These are phyloP conservation scores for Laetiporus sulphureus DNA, from an alignment of 1,284 basidiomycete genomes.

Conservation along the genomic window DNA sequence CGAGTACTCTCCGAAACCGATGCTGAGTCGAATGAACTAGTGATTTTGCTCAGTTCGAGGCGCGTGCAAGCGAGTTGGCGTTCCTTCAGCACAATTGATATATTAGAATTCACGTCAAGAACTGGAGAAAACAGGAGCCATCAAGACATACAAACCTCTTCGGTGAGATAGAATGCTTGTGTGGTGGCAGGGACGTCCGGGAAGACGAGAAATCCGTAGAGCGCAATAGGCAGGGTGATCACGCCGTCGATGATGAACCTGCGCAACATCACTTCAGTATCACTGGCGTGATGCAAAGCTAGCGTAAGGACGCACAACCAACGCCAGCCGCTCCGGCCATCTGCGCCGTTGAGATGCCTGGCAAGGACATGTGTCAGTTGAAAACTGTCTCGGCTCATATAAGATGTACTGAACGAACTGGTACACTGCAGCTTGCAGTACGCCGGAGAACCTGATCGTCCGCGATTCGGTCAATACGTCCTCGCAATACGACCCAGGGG, in stretches of 20 bases:
- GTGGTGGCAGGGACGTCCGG: conserved; percentile 67
- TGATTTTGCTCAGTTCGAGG: conserved; percentile 22
- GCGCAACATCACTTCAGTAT: conserved; percentile 1
- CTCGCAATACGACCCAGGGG: too few species aligned
- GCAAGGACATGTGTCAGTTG: neutral
- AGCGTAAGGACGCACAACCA: conserved; percentile 47
- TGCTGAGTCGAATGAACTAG: too few species aligned
- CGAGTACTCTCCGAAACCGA: conserved; percentile 25
- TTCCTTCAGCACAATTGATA: conserved; percentile 33
- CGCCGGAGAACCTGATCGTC: conserved; percentile 68
- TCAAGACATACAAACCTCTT: conserved; percentile 38
- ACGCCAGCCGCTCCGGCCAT: conserved; percentile 60
- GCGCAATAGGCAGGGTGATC: conserved; percentile 65
- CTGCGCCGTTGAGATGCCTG: conserved; percentile 52
- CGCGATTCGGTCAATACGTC: too few species aligned
- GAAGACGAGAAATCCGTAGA: conserved; percentile 69
- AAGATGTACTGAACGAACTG: conserved; percentile 27
- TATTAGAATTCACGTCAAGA: conserved; percentile 8
- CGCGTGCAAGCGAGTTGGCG: conserved; percentile 44
- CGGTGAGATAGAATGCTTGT: conserved; percentile 55
- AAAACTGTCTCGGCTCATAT: neutral
- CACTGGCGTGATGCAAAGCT: neutral
- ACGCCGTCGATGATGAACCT: conserved; percentile 71
- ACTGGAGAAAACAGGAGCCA: neutral
- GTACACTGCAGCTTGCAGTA: conserved; percentile 63